These are phyloP conservation scores for Penicillium verrucosum DNA, from an alignment of 2,329 filamentous ascomycete genomes.

Conservation along the genomic window DNA sequence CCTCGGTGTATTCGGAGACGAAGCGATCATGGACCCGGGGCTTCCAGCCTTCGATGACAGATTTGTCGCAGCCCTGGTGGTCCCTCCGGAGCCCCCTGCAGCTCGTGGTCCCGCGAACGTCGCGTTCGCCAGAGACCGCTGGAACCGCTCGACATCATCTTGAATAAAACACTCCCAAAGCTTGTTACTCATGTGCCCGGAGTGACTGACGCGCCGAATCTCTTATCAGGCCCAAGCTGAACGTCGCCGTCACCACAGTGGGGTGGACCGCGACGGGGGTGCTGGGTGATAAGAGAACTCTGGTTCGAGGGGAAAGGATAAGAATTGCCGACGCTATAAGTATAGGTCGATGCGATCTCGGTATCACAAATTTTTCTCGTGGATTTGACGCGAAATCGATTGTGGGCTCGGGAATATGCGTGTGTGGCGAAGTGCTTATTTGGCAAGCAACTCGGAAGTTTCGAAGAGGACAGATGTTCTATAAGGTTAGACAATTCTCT, in stretches of 20 bases:
- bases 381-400: constrained; percentile 12
- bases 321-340: constrained; percentile 7
- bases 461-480: neutral
- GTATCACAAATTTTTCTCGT: constrained; percentile 1
- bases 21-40: constrained; percentile 28
- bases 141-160: constrained; percentile 95
- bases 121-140: constrained; percentile 76
- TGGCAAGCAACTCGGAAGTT: neutral
- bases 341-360: constrained; percentile 17
- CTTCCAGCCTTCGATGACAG: constrained; percentile 29
- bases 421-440: constrained; percentile 19
- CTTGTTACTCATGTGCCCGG: constrained; percentile 83
- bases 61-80: constrained; percentile 14
- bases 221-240: constrained; percentile 57
- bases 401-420: constrained; percentile 17
- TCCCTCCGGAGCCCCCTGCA: constrained; percentile 24
- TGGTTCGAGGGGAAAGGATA: constrained; percentile 10
- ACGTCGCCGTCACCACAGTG: constrained; percentile 92
- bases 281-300: constrained; percentile 38
- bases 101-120: constrained; percentile 35
- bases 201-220: constrained; percentile 33
- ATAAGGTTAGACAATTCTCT: neutral
- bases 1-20: constrained; percentile 45
- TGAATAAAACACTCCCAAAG: constrained; percentile 96
- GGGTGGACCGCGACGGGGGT: constrained; percentile 74